Base-by-base conservation (phyloP, 2,329 filamentous ascomycete genomes). In the Graphilbum ipis-grandicollis region DNA sequence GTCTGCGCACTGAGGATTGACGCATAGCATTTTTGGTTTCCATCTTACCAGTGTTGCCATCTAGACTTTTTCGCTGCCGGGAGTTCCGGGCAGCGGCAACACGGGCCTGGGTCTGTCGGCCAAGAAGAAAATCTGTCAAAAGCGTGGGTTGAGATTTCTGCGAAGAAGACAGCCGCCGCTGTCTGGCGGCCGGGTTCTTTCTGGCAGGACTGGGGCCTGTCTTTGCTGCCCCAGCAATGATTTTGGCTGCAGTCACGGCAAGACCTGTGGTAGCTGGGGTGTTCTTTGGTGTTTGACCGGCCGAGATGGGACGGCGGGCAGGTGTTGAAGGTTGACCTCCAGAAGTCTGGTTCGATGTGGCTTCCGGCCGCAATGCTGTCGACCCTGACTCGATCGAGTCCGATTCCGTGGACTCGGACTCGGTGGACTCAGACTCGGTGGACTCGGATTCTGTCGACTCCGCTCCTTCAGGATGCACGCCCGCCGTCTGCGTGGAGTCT, bases 101-200 rank as follows among this genome's bases (percentile, higher is more conserved):
- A 21, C 72, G 64, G n/a, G 65, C 63, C 3, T 70, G 62, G 9
- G 69, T 65, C 2, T 64, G 70, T 17, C 68, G 61, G 13, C 70
- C 70, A 19, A 69, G 55, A 29, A 75, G 56, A 48, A 75, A 75
- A 50, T 75, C 70, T 25, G 57, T 56, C 9, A 75, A 56, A 5
- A 75, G 54, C 2, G 63, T 71, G 12, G 62, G 61, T 38, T 64
- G 59, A 6, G 56, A 52, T 37, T 58, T 64, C 36, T 56, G 62
- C 21, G 26, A 28, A 5, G 12, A 5, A 5, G 26, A 28, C 9
- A 13, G 26, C 14, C 26, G 6, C 6, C 12, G 26, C 26, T 28
- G 6, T 28, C 12, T 12, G 26, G 6, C 29, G 29, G 14, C 29
- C 4, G n/a, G 18, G 17, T n/a, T 15, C 29, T 9, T 31, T 31